Evolutionary conservation across 1,284 basidiomycete genomes (phyloP).

Genomic region (Apiotrichum mycotoxinovorans): DNA sequence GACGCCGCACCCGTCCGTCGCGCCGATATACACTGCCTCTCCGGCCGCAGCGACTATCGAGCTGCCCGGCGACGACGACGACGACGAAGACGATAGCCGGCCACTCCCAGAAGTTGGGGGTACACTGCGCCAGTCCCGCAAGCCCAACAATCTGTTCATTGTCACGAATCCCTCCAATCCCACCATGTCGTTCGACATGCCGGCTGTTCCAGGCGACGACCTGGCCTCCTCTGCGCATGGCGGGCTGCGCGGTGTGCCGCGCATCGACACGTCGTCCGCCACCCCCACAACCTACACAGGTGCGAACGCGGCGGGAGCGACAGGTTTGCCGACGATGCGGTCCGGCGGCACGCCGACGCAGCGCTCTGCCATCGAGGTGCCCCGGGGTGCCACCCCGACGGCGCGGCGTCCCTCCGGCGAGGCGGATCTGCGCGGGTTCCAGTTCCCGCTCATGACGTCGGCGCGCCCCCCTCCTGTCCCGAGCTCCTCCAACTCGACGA

Average conservation of each 20-base stretch:
- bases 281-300: conserved; percentile 28
- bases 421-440: conserved; percentile 42
- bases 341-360: conserved; percentile 18
- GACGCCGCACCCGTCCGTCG: background rate
- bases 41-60: background rate
- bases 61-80: conserved; percentile 6
- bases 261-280: conserved; percentile 31
- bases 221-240: too few relatives aligned
- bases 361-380: conserved; percentile 9
- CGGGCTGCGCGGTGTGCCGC: background rate
- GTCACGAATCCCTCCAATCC: conserved; percentile 23
- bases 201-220: background rate
- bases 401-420: conserved; percentile 30
- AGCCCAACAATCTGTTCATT: conserved; percentile 19
- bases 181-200: conserved; percentile 1
- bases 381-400: conserved; percentile 5
- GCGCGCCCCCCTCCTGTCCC: conserved; percentile 4
- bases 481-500: conserved; percentile 2
- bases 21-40: background rate
- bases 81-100: background rate
- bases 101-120: conserved; percentile 1
- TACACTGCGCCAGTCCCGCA: conserved; percentile 17
- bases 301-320: background rate
- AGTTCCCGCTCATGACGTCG: conserved; percentile 40
- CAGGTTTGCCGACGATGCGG: conserved; percentile 16